A percentile compares a stretch with the other conserved stretches of the same genome.
Conservation (phyloP, 352 stramenopile genomes). For the Globisporangium apiculatum region DNA sequence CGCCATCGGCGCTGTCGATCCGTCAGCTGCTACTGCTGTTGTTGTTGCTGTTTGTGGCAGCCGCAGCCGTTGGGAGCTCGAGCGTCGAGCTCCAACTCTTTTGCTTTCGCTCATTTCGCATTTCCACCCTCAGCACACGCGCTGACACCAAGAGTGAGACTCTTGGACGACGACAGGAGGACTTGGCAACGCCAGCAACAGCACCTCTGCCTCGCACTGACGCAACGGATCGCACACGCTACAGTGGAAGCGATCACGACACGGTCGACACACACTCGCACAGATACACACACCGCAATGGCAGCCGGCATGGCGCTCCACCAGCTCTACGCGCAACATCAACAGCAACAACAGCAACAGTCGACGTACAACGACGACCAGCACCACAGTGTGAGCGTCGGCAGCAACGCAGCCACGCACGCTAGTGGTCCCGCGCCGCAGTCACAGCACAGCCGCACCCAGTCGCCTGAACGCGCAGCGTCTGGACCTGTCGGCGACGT, state of each 20-base stretch:
- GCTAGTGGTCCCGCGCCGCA: not conserved
- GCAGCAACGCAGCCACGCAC: not conserved
- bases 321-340: constrained; percentile 46
- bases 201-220: not conserved
- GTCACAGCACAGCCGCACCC: not conserved
- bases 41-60: too few species aligned
- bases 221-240: not conserved
- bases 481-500: not conserved
- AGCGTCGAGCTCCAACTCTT: too few species aligned
- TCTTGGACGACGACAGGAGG: not conserved
- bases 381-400: not conserved
- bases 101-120: constrained; percentile 20
- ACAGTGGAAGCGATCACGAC: too few species aligned
- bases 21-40: too few species aligned
- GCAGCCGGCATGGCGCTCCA: constrained; percentile 67
- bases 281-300: constrained; percentile 22
- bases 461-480: constrained; percentile 6
- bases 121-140: constrained; percentile 18
- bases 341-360: constrained; percentile 13
- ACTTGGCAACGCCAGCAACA: not conserved
- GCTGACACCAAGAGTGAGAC: constrained; percentile 16
- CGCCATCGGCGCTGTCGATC: too few species aligned
- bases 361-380: constrained; percentile 22
- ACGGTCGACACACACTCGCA: not conserved
- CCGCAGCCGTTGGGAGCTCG: too few species aligned